phyloP scores from a whole-genome alignment of 208 protist species.

The Angomonas ambiguus region DNA sequence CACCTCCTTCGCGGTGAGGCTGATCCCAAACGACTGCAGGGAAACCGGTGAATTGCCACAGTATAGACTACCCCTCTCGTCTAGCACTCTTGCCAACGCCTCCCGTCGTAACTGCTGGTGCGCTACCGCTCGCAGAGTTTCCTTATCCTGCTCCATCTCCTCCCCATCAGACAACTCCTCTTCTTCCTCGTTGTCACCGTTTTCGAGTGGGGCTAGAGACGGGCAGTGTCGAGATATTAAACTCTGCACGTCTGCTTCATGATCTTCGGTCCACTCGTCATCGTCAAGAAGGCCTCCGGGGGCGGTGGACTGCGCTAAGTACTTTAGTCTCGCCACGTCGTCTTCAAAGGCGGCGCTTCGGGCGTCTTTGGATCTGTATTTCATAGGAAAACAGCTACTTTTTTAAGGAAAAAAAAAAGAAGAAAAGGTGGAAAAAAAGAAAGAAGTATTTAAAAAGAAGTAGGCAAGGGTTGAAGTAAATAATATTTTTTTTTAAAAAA shows the following conservation, averaged over 20 bases:
- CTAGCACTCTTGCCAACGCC: constrained; percentile 22
- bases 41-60: constrained; percentile 27
- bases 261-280: constrained; percentile 29
- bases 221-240: constrained; percentile 17
- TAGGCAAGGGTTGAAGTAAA: background rate
- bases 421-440: constrained; percentile 13
- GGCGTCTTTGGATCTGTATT: constrained; percentile 44
- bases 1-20: constrained; percentile 18
- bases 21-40: constrained; percentile 29
- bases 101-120: constrained; percentile 25
- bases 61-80: constrained; percentile 26
- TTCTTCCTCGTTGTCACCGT: constrained; percentile 1
- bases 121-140: constrained; percentile 15
- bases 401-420: background rate
- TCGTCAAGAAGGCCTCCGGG: constrained; percentile 34
- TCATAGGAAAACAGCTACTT: constrained; percentile 15
- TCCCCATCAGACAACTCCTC: constrained; percentile 5
- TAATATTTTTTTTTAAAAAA: background rate
- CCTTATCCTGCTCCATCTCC: constrained; percentile 3
- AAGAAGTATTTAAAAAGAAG: background rate
- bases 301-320: constrained; percentile 34
- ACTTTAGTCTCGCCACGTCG: constrained; percentile 54
- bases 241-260: constrained; percentile 16
- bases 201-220: constrained; percentile 7
- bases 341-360: constrained; percentile 65